Evolutionary conservation across 2,329 filamentous ascomycete genomes (phyloP).

Genomic region (Neopestalotiopsis sp.): DNA sequence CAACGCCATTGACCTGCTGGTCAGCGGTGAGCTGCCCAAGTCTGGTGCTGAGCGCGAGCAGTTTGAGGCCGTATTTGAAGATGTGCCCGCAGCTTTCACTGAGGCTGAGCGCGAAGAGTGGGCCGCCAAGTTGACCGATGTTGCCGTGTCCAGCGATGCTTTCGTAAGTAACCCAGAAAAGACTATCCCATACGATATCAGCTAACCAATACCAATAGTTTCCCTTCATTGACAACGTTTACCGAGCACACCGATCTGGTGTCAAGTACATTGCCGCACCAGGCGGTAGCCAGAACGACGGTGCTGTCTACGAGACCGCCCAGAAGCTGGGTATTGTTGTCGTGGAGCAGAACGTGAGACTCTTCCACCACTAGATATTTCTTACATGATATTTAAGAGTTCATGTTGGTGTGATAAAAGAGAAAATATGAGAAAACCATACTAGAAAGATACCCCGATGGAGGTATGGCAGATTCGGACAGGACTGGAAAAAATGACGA

Average conservation of each 20-base stretch:
- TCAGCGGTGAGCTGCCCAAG: constrained; percentile 87
- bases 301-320: constrained; percentile 82
- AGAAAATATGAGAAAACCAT: not conserved
- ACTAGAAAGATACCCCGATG: constrained; percentile 15
- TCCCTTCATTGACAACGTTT: constrained; percentile 98
- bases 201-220: constrained; percentile 61
- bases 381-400: not conserved
- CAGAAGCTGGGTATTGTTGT: constrained; percentile 93
- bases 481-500: constrained; percentile 5
- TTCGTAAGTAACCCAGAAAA: constrained; percentile 70
- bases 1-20: constrained; percentile 95
- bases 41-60: constrained; percentile 82
- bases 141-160: constrained; percentile 91
- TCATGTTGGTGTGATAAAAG: not conserved
- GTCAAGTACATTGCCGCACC: constrained; percentile 97
- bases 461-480: constrained; percentile 7
- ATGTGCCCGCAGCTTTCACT: constrained; percentile 83
- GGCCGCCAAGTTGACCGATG: constrained; percentile 80
- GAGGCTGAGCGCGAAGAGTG: constrained; percentile 84
- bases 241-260: constrained; percentile 85
- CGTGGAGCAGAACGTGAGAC: constrained; percentile 89
- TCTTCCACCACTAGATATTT: constrained; percentile 85
- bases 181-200: not conserved
- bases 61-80: constrained; percentile 90
- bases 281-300: constrained; percentile 86